Evolutionary conservation across 768 basidiomycete species (phyloP).

Genomic region (Leccinum pellstonianum): DNA sequence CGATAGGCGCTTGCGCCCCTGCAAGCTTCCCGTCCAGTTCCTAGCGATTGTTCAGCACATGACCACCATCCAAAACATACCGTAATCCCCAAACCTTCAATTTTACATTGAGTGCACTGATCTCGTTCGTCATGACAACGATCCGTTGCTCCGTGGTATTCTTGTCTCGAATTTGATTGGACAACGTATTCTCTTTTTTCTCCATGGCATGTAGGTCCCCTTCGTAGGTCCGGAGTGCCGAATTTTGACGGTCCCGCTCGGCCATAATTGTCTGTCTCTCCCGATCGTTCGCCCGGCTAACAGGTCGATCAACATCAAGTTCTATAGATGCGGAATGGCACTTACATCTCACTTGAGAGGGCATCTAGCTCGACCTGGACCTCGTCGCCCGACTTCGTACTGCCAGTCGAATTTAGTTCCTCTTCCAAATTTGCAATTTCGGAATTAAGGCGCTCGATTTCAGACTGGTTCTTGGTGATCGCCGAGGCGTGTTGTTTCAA

Average conservation of each 20-base stretch:
- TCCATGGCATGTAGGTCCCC: slow-evolving; percentile 62
- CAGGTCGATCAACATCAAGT: background rate
- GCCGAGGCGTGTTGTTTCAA: slow-evolving; percentile 63
- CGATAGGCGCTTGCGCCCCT: slow-evolving; percentile 64
- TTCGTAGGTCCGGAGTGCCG: slow-evolving; percentile 52
- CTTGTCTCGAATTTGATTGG: slow-evolving; percentile 59
- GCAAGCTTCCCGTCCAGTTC: slow-evolving; percentile 60
- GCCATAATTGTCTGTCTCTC: slow-evolving; percentile 54
- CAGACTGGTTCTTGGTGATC: slow-evolving; percentile 57
- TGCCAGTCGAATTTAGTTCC: slow-evolving; percentile 69
- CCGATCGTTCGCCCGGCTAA: slow-evolving; percentile 54
- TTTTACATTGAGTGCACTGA: slow-evolving; percentile 41
- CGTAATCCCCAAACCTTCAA: slow-evolving; percentile 45
- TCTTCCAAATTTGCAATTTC: slow-evolving; percentile 67
- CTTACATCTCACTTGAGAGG: slow-evolving; percentile 66
- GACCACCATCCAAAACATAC: background rate
- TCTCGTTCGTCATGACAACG: slow-evolving; percentile 57
- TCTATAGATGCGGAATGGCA: background rate
- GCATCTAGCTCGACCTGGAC: slow-evolving; percentile 75
- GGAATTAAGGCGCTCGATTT: slow-evolving; percentile 55
- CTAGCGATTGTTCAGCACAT: slow-evolving; percentile 36
- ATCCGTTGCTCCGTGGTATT: slow-evolving; percentile 54
- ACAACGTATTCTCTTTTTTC: slow-evolving; percentile 55
- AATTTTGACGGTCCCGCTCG: slow-evolving; percentile 63
- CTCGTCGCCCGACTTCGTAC: slow-evolving; percentile 79